phyloP scores from a whole-genome alignment of 169 alveolate genomes.

The Eimeria necatrix region DNA sequence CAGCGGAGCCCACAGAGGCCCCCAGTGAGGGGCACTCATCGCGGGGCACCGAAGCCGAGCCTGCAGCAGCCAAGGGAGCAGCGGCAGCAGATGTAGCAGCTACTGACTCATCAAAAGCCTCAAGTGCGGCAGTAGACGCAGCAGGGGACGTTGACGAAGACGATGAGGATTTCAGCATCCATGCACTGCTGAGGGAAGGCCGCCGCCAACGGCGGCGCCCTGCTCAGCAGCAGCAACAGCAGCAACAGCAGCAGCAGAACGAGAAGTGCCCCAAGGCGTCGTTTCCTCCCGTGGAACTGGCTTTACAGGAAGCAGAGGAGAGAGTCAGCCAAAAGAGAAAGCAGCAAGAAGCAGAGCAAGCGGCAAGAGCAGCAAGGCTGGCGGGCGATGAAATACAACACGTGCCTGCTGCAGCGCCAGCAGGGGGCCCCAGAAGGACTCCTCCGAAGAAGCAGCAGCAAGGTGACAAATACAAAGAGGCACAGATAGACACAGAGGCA shows the following conservation, averaged over 20 bases:
- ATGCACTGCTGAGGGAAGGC: background rate
- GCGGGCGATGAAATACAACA: background rate
- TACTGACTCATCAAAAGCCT: background rate
- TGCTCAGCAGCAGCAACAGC: background rate
- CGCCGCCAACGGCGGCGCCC: background rate
- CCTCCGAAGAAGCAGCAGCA: conserved; percentile 3
- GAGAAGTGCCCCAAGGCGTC: background rate
- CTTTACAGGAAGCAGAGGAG: background rate
- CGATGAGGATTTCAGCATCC: background rate
- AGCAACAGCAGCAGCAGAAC: background rate
- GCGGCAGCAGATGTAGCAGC: background rate
- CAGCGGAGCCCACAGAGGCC: background rate
- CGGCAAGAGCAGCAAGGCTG: background rate
- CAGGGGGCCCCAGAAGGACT: background rate
- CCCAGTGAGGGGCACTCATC: background rate
- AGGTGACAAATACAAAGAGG: background rate
- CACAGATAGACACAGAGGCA: background rate
- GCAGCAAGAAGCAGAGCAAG: background rate
- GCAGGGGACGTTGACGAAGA: background rate
- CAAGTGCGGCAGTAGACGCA: background rate
- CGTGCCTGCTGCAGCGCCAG: background rate
- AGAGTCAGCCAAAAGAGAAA: background rate
- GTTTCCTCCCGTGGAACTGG: background rate
- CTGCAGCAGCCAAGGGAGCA: background rate
- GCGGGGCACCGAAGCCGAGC: background rate